Conservation (phyloP, 768 basidiomycete genomes). For the Termitomyces sp. region DNA sequence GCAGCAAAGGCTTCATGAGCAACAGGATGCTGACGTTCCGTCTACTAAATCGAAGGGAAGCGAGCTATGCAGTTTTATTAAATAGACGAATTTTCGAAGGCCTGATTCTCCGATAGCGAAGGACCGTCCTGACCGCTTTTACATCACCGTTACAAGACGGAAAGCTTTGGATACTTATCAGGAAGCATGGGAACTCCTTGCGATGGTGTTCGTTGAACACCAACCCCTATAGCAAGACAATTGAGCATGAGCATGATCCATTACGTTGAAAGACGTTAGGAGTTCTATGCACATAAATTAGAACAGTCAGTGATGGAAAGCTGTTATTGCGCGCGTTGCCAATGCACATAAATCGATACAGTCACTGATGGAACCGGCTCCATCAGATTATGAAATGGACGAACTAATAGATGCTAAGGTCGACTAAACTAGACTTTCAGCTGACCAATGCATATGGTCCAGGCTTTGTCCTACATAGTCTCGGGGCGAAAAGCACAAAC, state of each 20-base stretch:
- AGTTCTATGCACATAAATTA: neutral
- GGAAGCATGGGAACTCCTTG: neutral
- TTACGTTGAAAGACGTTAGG: neutral
- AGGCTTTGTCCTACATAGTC: neutral
- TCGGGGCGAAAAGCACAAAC: neutral
- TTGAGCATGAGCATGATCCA: neutral
- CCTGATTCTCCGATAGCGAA: neutral
- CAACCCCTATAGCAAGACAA: neutral
- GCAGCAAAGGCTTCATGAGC: slow-evolving; percentile 3
- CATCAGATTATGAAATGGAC: neutral
- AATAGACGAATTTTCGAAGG: neutral
- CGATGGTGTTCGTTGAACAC: neutral
- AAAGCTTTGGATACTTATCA: neutral
- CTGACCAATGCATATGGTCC: neutral
- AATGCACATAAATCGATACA: neutral
- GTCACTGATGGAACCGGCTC: neutral
- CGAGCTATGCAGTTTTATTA: neutral
- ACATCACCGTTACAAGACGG: neutral
- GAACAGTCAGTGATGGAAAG: neutral
- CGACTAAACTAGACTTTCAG: neutral
- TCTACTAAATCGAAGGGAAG: neutral
- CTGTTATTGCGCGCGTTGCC: no score
- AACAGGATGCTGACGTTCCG: neutral
- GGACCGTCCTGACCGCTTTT: neutral
- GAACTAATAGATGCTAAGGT: neutral